Percentiles rank a stretch among this genome's conserved stretches.
phyloP scores from a whole-genome alignment of 768 basidiomycete species.

The Tulasnella sp. region DNA sequence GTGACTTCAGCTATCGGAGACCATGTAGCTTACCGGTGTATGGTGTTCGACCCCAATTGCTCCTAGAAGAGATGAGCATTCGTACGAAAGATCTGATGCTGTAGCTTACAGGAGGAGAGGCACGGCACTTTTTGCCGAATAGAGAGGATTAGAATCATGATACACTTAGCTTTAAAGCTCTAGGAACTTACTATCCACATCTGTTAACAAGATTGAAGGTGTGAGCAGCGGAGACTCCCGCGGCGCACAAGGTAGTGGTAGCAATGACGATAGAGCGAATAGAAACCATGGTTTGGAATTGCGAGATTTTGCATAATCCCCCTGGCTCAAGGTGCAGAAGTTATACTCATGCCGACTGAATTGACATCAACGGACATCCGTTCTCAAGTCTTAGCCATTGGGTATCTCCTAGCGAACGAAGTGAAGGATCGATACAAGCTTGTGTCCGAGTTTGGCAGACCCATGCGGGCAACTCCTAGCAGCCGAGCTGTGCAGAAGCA shows the following conservation, averaged over 20 bases:
- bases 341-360: neutral
- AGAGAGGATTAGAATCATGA: neutral
- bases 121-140: neutral
- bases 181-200: neutral
- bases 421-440: too few species aligned
- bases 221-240: neutral
- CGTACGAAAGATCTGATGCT: neutral
- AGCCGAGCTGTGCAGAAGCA: too few species aligned
- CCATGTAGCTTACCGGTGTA: too few species aligned
- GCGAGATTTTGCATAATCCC: too few species aligned
- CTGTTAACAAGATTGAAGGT: neutral
- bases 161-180: neutral
- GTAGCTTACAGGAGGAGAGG: neutral
- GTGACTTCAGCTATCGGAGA: too few species aligned
- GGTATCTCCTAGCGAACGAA: too few species aligned
- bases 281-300: neutral
- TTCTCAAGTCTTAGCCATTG: too few species aligned
- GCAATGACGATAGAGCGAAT: neutral
- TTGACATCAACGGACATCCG: neutral
- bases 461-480: too few species aligned
- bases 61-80: neutral
- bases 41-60: neutral
- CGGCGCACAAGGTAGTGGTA: neutral
- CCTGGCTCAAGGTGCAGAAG: neutral
- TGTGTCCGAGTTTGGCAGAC: too few species aligned